Evolutionary conservation across 306 rosid species (phyloP).

Genomic region (Clitoria ternatea): DNA sequence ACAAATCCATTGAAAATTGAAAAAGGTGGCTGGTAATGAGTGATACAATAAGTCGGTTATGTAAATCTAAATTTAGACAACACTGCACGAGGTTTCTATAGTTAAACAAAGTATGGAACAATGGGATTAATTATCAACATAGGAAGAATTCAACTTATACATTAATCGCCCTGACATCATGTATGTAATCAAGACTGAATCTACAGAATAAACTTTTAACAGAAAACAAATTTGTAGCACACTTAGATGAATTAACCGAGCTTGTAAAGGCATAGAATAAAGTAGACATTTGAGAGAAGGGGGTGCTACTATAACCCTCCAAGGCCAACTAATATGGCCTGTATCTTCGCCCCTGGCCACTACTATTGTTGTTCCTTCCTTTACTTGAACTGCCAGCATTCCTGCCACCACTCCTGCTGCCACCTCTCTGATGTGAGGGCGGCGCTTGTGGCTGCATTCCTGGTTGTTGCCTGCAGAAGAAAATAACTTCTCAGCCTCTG

Average conservation of each 20-base stretch:
- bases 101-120: neutral
- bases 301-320: neutral
- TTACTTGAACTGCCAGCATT: constrained; percentile 52
- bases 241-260: constrained; percentile 2
- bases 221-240: constrained; percentile 10
- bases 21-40: neutral
- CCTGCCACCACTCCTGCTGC: constrained; percentile 45
- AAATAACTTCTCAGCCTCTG: constrained; percentile 13
- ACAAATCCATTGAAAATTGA: neutral
- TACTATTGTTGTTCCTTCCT: constrained; percentile 58
- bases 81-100: neutral
- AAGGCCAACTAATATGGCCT: constrained; percentile 63
- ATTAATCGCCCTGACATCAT: neutral
- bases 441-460: constrained; percentile 56
- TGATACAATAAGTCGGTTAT: neutral
- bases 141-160: constrained; percentile 6
- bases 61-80: neutral
- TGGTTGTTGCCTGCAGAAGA: constrained; percentile 77
- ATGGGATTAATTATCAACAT: neutral
- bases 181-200: constrained; percentile 10
- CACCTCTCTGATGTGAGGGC: constrained; percentile 59
- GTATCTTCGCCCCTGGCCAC: constrained; percentile 77
- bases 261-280: neutral
- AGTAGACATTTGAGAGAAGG: constrained; percentile 1
- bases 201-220: constrained; percentile 20